These are phyloP conservation scores for Aureobasidium melanogenum DNA, from an alignment of 2,329 filamentous ascomycete species.

Conservation along the genomic window DNA sequence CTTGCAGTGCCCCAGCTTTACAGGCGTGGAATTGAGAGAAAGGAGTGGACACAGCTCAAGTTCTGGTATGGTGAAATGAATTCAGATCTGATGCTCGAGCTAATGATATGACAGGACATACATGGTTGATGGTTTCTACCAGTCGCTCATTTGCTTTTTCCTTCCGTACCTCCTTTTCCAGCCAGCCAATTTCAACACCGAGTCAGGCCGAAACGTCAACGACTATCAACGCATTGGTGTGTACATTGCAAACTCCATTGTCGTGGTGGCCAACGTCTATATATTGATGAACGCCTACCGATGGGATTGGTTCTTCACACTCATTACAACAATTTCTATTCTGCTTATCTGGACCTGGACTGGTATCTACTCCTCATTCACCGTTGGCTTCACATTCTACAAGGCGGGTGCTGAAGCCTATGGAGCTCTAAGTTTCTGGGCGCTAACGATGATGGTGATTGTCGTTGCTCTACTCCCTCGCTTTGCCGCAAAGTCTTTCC, in stretches of 20 bases:
- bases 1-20: conserved; percentile 93
- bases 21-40: conserved; percentile 85
- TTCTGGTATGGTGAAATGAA: conserved; percentile 66
- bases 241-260: conserved; percentile 74
- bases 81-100: neutral
- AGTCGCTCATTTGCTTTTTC: conserved; percentile 88
- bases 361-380: conserved; percentile 66
- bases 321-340: conserved; percentile 74
- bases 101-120: conserved; percentile 47
- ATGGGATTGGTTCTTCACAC: conserved; percentile 93
- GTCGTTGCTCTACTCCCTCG: conserved; percentile 79
- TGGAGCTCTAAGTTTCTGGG: conserved; percentile 77
- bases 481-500: conserved; percentile 75
- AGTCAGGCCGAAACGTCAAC: conserved; percentile 64
- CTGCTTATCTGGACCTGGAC: conserved; percentile 94
- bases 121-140: conserved; percentile 90
- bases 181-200: conserved; percentile 58
- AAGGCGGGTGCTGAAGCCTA: conserved; percentile 71
- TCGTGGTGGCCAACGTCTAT: conserved; percentile 87
- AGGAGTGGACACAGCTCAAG: conserved; percentile 92
- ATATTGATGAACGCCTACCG: conserved; percentile 93
- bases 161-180: conserved; percentile 77
- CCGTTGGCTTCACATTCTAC: conserved; percentile 58
- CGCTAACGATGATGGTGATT: conserved; percentile 66
- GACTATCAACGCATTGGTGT: conserved; percentile 80